phyloP scores from a whole-genome alignment of 768 basidiomycete species.

The Dictyophora rubrovolvata region DNA sequence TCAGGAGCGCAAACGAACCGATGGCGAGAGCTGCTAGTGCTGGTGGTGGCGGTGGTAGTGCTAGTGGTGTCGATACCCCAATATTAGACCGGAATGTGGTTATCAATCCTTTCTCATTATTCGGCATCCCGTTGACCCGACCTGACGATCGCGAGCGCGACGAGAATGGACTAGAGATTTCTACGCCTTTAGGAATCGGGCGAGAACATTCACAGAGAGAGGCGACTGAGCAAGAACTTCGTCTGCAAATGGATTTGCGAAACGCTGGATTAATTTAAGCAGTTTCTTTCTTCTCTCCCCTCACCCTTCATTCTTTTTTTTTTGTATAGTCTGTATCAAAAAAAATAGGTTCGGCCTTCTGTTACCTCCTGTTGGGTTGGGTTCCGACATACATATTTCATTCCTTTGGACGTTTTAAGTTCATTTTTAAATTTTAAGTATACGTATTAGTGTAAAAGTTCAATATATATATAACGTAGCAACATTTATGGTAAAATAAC shows the following conservation, averaged over 20 bases:
- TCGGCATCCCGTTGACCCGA: constrained; percentile 34
- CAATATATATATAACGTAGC: too few relatives aligned
- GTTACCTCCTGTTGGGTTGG: neutral
- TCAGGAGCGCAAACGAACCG: constrained; percentile 35
- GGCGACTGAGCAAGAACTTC: constrained; percentile 30
- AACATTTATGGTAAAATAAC: too few relatives aligned
- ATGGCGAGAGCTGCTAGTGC: constrained; percentile 20
- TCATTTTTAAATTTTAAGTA: too few relatives aligned
- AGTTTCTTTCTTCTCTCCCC: neutral
- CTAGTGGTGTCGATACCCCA: constrained; percentile 26
- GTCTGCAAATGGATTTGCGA: constrained; percentile 39
- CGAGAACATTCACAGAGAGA: neutral
- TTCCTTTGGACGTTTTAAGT: neutral
- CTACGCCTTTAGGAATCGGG: constrained; percentile 20
- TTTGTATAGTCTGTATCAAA: neutral
- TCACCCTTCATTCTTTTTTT: neutral
- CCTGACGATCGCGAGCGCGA: constrained; percentile 20
- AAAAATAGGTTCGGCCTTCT: neutral
- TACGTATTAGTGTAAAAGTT: too few relatives aligned
- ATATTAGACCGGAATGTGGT: constrained; percentile 43
- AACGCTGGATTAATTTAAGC: constrained; percentile 44
- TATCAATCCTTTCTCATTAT: constrained; percentile 40
- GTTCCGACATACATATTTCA: neutral
- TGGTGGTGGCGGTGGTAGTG: too few relatives aligned
- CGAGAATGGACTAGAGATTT: constrained; percentile 20